phyloP scores from a whole-genome alignment of 2,329 filamentous ascomycete genomes.

The Berkeleyomyces basicola region DNA sequence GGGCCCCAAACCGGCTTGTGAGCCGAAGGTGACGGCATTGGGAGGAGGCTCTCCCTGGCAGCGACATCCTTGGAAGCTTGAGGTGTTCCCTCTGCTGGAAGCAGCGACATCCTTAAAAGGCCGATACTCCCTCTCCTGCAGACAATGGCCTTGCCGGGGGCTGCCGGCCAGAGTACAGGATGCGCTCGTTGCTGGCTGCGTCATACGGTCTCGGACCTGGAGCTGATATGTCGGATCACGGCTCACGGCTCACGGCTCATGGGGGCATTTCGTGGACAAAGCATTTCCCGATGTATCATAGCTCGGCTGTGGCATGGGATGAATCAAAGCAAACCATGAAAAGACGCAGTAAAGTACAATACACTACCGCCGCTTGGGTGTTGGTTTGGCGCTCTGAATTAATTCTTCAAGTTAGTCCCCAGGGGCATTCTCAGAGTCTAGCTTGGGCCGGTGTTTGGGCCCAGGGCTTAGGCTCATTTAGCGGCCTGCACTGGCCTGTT shows the following conservation, averaged over 20 bases:
- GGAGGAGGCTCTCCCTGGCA: not conserved
- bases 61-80: not conserved
- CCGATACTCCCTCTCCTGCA: too few relatives aligned
- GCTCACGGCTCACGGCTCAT: too few relatives aligned
- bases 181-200: too few relatives aligned
- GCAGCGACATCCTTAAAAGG: too few relatives aligned
- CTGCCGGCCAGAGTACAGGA: too few relatives aligned
- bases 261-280: too few relatives aligned
- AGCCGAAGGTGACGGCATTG: not conserved
- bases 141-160: too few relatives aligned
- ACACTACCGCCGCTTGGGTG: not conserved
- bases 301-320: too few relatives aligned
- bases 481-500: not conserved
- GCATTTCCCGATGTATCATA: too few relatives aligned
- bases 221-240: too few relatives aligned
- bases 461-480: not conserved
- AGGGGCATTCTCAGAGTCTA: not conserved
- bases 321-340: not conserved
- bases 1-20: not conserved
- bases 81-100: not conserved
- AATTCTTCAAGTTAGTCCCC: not conserved
- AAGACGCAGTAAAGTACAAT: too few relatives aligned
- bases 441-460: not conserved
- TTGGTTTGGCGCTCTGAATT: not conserved
- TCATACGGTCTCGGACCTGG: too few relatives aligned